phyloP scores from a whole-genome alignment of 2,329 filamentous ascomycete species.

The Fonsecaea pedrosoi region DNA sequence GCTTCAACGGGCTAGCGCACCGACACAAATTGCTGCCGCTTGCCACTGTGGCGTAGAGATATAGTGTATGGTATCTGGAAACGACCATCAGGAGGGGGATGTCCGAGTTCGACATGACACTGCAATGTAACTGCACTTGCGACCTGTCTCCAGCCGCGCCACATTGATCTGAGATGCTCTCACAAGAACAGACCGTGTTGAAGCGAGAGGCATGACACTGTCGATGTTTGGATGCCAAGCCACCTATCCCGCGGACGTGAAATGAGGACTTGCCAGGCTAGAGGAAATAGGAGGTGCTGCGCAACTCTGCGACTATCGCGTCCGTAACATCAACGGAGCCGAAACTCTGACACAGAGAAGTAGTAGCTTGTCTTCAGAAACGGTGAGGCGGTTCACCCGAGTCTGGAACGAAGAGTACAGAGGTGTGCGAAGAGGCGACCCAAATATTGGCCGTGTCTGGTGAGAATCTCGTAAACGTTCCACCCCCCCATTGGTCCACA shows the following conservation, averaged over 20 bases:
- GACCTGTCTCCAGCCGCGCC: background rate
- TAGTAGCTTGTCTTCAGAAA: background rate
- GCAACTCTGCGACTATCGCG: background rate
- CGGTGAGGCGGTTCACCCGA: background rate
- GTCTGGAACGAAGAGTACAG: background rate
- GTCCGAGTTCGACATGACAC: background rate
- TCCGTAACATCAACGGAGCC: background rate
- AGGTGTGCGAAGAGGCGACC: background rate
- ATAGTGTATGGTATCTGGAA: background rate
- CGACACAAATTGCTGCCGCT: background rate
- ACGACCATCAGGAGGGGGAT: background rate
- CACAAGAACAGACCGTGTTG: background rate
- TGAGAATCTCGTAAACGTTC: constrained; percentile 8
- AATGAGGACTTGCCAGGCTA: background rate
- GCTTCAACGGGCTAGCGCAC: background rate
- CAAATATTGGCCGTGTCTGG: background rate
- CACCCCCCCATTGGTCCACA: background rate
- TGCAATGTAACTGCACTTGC: background rate
- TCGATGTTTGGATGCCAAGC: background rate
- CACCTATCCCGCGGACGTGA: background rate
- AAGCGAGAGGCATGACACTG: background rate
- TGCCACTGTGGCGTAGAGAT: background rate
- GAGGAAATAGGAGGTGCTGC: background rate
- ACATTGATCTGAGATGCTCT: background rate
- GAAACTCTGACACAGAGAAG: background rate